These are phyloP conservation scores for Parmelia sp. DNA, from an alignment of 495 filamentous ascomycete genomes.

Conservation along the genomic window DNA sequence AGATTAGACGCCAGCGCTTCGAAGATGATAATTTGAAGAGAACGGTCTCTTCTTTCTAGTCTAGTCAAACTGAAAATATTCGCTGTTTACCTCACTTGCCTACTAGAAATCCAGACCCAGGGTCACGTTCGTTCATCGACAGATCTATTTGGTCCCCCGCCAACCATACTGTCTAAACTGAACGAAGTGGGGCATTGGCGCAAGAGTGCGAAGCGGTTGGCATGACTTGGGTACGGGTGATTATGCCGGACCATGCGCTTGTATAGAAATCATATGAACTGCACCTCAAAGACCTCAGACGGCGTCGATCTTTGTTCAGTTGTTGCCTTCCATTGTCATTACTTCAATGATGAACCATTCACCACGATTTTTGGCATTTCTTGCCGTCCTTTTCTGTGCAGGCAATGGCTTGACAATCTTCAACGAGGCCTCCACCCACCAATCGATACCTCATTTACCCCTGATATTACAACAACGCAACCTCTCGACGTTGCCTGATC, in stretches of 20 bases:
- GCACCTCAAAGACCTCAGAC: background rate
- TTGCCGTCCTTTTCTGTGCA: background rate
- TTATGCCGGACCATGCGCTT: background rate
- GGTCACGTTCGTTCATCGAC: background rate
- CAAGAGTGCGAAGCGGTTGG: conserved; percentile 3
- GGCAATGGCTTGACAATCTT: background rate
- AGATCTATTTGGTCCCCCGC: background rate
- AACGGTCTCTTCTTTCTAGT: conserved; percentile 17
- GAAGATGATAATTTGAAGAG: conserved; percentile 17
- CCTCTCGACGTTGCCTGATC: background rate
- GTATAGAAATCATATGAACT: background rate
- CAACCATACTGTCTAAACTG: background rate
- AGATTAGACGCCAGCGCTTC: conserved; percentile 21
- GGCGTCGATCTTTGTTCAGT: background rate
- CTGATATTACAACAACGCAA: background rate
- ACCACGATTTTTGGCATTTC: background rate
- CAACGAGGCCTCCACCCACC: background rate
- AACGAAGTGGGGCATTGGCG: background rate
- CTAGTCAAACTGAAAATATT: background rate
- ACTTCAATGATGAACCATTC: background rate
- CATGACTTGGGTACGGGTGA: background rate
- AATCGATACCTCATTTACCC: conserved; percentile 1
- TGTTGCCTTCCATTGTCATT: background rate
- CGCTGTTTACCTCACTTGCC: background rate
- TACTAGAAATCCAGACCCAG: background rate